phyloP scores from a whole-genome alignment of 768 basidiomycete genomes.

The Suillus cothurnatus region DNA sequence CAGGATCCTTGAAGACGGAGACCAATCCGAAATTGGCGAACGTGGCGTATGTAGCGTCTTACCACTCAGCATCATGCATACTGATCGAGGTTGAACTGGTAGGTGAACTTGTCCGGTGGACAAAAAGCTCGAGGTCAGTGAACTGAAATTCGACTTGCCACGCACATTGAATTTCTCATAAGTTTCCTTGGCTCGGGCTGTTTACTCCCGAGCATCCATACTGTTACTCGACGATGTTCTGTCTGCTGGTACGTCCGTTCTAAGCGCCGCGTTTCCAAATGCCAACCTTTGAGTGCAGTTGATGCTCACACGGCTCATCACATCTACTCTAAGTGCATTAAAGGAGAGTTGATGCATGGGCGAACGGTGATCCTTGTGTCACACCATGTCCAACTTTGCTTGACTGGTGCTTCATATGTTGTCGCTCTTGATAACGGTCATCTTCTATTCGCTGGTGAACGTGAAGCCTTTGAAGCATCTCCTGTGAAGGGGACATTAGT shows the following conservation, averaged over 20 bases:
- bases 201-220: conserved; percentile 85
- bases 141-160: neutral
- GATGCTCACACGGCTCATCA: conserved; percentile 87
- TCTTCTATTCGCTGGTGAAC: conserved; percentile 72
- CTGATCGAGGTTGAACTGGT: neutral
- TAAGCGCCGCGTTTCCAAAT: neutral
- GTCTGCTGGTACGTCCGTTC: conserved; percentile 40
- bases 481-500: conserved; percentile 66
- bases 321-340: conserved; percentile 77
- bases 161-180: conserved; percentile 1
- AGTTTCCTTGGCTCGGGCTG: conserved; percentile 81
- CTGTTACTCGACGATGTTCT: conserved; percentile 85
- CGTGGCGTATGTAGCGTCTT: conserved; percentile 56
- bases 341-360: conserved; percentile 74
- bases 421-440: conserved; percentile 74
- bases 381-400: conserved; percentile 90
- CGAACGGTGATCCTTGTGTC: conserved; percentile 90
- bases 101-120: conserved; percentile 48
- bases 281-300: conserved; percentile 42
- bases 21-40: conserved; percentile 87
- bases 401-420: conserved; percentile 77
- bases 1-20: conserved; percentile 84
- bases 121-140: conserved; percentile 67
- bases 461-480: conserved; percentile 66
- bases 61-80: neutral